A percentile compares a stretch with the other conserved stretches of the same genome.
Conservation (phyloP, 306 rosid species). For the Quercus suber region DNA sequence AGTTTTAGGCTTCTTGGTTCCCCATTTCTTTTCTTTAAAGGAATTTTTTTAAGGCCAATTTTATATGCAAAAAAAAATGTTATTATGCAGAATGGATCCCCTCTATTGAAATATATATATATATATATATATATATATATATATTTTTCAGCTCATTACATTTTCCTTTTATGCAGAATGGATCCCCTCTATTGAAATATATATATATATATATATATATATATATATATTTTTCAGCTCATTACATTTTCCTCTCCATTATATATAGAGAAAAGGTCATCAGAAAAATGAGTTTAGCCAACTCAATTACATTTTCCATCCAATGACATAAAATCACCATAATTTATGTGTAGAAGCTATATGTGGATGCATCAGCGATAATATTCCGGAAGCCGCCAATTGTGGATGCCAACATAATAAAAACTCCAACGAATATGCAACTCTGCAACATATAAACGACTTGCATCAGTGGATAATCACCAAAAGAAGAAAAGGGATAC, state of each 20-base stretch:
- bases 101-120: background rate
- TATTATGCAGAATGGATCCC: background rate
- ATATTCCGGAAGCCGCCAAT: slow-evolving; percentile 90
- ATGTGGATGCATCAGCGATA: slow-evolving; percentile 72
- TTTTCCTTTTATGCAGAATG: background rate
- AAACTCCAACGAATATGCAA: slow-evolving; percentile 64
- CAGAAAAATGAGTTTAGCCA: background rate
- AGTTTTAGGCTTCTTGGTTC: no score
- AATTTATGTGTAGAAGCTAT: slow-evolving; percentile 64
- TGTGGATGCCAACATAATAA: slow-evolving; percentile 91
- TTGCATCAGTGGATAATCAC: background rate
- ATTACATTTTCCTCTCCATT: background rate
- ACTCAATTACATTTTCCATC: background rate
- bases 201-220: no score
- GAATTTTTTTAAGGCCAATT: background rate
- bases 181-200: background rate
- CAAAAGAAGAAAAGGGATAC: slow-evolving; percentile 1
- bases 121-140: no score
- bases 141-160: background rate
- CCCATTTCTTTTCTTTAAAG: no score
- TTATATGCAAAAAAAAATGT: background rate
- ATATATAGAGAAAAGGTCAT: background rate
- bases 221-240: background rate
- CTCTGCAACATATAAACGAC: slow-evolving; percentile 37
- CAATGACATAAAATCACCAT: background rate